Evolutionary conservation across 1,284 basidiomycete species (phyloP).

Genomic region (Garcileccinum viscosum): DNA sequence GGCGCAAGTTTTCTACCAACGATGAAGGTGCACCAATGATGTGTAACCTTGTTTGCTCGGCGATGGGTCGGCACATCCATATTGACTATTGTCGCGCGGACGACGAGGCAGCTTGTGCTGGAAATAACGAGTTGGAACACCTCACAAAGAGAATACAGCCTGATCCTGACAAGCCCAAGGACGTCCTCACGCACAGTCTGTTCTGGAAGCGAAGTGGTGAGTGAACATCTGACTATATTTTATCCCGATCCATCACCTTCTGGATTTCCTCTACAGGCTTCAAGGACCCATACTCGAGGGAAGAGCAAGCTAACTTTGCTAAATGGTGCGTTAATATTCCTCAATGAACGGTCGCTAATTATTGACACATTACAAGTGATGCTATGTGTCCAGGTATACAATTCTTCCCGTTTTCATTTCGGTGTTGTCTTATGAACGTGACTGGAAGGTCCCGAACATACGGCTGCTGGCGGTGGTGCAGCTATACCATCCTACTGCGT

Average conservation of each 20-base stretch:
- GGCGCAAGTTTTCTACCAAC: constrained; percentile 58
- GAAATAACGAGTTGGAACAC: constrained; percentile 53
- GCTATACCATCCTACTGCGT: constrained; percentile 62
- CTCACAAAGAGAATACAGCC: constrained; percentile 50
- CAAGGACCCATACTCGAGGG: constrained; percentile 62
- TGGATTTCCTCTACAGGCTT: constrained; percentile 23
- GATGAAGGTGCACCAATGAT: constrained; percentile 71
- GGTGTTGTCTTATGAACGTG: neutral
- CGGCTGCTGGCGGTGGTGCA: constrained; percentile 42
- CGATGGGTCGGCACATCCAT: constrained; percentile 61
- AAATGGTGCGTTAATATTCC: constrained; percentile 50
- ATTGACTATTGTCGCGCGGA: constrained; percentile 60
- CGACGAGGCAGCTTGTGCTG: constrained; percentile 44
- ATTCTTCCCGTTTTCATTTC: neutral
- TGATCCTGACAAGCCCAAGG: constrained; percentile 53
- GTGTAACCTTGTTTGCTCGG: constrained; percentile 62
- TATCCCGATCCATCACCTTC: neutral
- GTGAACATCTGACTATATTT: neutral
- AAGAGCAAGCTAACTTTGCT: constrained; percentile 57
- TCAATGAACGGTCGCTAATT: neutral
- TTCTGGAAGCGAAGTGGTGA: constrained; percentile 63
- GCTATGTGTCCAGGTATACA: constrained; percentile 50
- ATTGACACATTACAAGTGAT: constrained; percentile 46
- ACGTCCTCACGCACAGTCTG: constrained; percentile 60
- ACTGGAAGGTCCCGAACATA: constrained; percentile 52